Percentiles rank a stretch among this genome's conserved stretches.
These are phyloP conservation scores for Aegilops longissima DNA, from an alignment of 176 grass and related monocot genomes.

Conservation along the genomic window DNA sequence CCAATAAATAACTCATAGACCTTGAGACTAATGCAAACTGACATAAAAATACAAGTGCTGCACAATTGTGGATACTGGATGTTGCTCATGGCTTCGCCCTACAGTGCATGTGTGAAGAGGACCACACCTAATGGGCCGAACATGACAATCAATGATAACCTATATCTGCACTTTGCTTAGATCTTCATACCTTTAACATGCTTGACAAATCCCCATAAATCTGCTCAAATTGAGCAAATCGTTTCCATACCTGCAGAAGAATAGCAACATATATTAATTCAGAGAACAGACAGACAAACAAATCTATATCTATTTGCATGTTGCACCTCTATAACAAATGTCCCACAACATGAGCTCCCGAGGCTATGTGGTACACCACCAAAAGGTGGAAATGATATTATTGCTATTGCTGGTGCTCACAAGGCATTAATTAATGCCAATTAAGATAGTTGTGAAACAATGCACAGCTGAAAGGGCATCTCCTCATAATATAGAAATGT, in stretches of 20 bases:
- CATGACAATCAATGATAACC: neutral
- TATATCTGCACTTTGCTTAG: neutral
- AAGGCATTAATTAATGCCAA: neutral
- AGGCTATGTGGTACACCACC: neutral
- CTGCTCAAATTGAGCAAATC: slow-evolving; percentile 81
- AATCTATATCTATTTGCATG: slow-evolving; percentile 28
- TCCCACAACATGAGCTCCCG: neutral
- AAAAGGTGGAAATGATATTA: slow-evolving; percentile 16
- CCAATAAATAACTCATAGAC: neutral
- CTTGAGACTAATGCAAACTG: neutral
- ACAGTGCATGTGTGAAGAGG: neutral
- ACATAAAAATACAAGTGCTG: neutral
- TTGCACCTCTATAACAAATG: slow-evolving; percentile 10
- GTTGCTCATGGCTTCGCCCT: neutral
- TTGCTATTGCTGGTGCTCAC: neutral
- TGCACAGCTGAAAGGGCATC: slow-evolving; percentile 13
- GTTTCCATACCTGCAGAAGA: slow-evolving; percentile 83
- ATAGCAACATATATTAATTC: slow-evolving; percentile 26
- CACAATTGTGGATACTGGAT: neutral
- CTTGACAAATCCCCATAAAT: slow-evolving; percentile 89
- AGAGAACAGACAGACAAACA: slow-evolving; percentile 34
- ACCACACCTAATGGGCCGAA: neutral
- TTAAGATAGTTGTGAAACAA: neutral
- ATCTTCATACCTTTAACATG: slow-evolving; percentile 78
- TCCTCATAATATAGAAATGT: slow-evolving; percentile 7